Evolutionary conservation across 2,329 filamentous ascomycete genomes (phyloP).

Genomic region (Lasiodiplodia sp.): DNA sequence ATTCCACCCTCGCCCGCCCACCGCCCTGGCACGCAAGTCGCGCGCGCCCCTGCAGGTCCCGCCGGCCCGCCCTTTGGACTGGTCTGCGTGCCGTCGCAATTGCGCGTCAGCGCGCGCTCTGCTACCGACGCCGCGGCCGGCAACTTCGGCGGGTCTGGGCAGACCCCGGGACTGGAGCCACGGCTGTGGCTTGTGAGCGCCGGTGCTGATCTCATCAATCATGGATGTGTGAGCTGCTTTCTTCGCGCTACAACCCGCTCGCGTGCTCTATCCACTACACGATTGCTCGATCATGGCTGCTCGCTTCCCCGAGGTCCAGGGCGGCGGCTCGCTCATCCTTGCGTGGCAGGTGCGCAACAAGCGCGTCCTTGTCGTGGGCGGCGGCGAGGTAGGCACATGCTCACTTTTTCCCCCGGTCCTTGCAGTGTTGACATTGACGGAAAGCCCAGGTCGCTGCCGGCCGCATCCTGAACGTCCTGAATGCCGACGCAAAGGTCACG

Average conservation of each 20-base stretch:
- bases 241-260: conserved; percentile 3
- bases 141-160: neutral
- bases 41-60: neutral
- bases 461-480: conserved; percentile 91
- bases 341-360: conserved; percentile 96
- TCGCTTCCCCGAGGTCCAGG: conserved; percentile 80
- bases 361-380: conserved; percentile 88
- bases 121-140: neutral
- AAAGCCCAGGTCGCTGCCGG: conserved; percentile 84
- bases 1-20: neutral
- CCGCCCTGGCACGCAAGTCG: neutral
- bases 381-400: conserved; percentile 77
- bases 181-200: conserved; percentile 19
- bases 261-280: conserved; percentile 6
- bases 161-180: conserved; percentile 3
- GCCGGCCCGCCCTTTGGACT: neutral
- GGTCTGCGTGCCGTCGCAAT: neutral
- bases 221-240: conserved; percentile 17
- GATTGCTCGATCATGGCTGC: conserved; percentile 51
- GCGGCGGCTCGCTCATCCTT: conserved; percentile 89
- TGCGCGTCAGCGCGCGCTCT: neutral
- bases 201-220: conserved; percentile 24
- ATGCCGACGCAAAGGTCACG: conserved; percentile 90
- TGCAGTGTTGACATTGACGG: conserved; percentile 44
- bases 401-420: conserved; percentile 4